Base-by-base conservation (phyloP, 139 green algal genomes). In the Pseudopediastrum boryanum region DNA sequence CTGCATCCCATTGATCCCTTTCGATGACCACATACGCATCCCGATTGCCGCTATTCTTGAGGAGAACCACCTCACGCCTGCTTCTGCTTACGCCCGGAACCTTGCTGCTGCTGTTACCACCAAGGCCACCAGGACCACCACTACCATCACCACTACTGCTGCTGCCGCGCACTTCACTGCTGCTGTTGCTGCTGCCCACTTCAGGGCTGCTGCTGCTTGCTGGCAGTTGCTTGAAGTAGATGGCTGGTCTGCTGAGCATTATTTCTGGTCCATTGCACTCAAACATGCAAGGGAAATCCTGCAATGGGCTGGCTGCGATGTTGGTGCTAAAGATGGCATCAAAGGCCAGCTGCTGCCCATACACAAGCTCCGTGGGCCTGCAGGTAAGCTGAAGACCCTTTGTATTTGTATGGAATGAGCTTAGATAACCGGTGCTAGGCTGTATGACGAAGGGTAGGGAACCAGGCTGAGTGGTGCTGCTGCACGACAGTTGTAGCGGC, bases 171-270 rank as follows among this genome's bases (percentile, higher is more conserved):
- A n/a, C n/a, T n/a, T n/a, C 65, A 9, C 2, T 35, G 19, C 56
- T 73, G 65, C 39, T 7, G 19, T 59, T 63, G 52, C 38, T 73
- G 7, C n/a, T n/a, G n/a, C n/a, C n/a, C n/a, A n/a, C n/a, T n/a
- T n/a, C n/a, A 39, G 38, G 10, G 65, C 38, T 10, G 7, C 25
- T 35, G 39, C 39, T 13, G 42, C n/a, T n/a, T 41, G 39, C 42
- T 43, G 54, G 65, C 39, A 73, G 21, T n/a, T 56, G 13, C 65
- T 73, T 16, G 5, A 73, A 33, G 65, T 73, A 8, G 7, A 73
- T 6, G 21, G 65, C 65, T 36, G 65, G 6, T 31, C 31, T 10
- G 25, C 38, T 10, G 42, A 73, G 38, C 16, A 42, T n/a, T 13
- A 73, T 4, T 2, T 56, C 5, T 54, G 65, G 65, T 25, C 65